Conservation (phyloP, 306 rosid species). For the Heteromeles arbutifolia region DNA sequence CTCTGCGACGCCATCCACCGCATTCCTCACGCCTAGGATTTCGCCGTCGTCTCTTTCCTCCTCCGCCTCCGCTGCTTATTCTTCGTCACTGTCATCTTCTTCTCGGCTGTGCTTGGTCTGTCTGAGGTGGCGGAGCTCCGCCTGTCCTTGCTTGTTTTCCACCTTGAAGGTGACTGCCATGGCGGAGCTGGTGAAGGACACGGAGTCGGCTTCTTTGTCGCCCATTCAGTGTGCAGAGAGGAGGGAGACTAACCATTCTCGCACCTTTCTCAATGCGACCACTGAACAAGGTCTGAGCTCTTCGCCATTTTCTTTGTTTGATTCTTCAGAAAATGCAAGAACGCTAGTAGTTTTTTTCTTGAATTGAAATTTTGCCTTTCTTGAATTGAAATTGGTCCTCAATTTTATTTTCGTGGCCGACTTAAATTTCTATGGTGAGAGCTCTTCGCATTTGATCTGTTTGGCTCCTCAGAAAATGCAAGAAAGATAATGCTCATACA, state of each 20-base stretch:
- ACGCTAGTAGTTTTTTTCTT: background rate
- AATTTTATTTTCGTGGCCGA: background rate
- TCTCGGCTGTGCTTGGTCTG: constrained; percentile 23
- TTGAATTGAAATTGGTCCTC: background rate
- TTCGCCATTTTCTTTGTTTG: background rate
- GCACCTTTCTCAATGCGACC: constrained; percentile 35
- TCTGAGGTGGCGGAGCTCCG: constrained; percentile 13
- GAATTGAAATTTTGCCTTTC: background rate
- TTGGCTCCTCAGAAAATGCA: constrained; percentile 5
- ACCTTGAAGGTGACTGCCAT: constrained; percentile 24
- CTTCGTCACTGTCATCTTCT: constrained; percentile 1
- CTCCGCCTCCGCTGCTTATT: background rate
- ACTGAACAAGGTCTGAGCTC: constrained; percentile 32
- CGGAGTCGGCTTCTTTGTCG: constrained; percentile 16
- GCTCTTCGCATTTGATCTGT: background rate
- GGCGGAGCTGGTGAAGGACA: constrained; percentile 39
- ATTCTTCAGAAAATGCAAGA: background rate
- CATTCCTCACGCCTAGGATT: constrained; percentile 28
- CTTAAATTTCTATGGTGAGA: background rate
- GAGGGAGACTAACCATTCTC: constrained; percentile 28
- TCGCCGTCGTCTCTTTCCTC: constrained; percentile 13
- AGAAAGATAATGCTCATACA: background rate
- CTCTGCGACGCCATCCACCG: constrained; percentile 19
- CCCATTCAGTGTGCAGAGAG: constrained; percentile 6
- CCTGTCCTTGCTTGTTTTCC: constrained; percentile 25